Base-by-base conservation (phyloP, 805 yeast species). In the Torulaspora gathmanii region DNA sequence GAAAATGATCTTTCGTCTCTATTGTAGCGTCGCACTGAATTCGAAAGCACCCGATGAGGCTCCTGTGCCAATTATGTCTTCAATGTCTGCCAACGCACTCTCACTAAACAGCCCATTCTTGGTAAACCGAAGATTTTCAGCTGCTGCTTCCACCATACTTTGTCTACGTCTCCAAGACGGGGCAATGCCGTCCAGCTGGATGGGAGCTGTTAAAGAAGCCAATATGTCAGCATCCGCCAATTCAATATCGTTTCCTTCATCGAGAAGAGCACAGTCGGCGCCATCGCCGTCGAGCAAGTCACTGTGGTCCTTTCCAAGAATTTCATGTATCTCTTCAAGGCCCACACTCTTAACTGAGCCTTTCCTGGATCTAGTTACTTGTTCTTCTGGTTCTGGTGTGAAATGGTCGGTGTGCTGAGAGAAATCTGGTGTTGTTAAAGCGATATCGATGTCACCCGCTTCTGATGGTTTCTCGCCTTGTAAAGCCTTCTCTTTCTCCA, bases 91-190 rank as follows among this genome's bases (percentile, higher is more conserved):
- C 56, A 86, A 63, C 2, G 87, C 81, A 47, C 78, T 78, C 61
- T 85, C 93, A 58, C 84, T 82, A 61, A 85, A 85, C 45, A 86
- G 66, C 4, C 95, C 95, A 50, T 79, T 78, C 56, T 78, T 83
- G 0, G 95, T 86, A 15, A 83, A 80, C 51, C 91, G 70, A 54
- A 80, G 69, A 9, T 90, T 90, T 60, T 85, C 91, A 8, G 80
- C 77, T 7, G 82, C 83, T 3, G 93, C 90, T 55, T 84, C 93
- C 1, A 73, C 83, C 42, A 79, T 74, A 46, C 86, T 80, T 39
- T 83, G 82, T 54, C 86, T 71, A 60, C 89, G 74, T 56, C 79
- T 63, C 60, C 69, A 64, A 31, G 63, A 57, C 1, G 61, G 45
- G 2, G 63, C 51, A 22, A 54, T 44, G 30, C 55, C 53, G 28